phyloP scores from a whole-genome alignment of 2,329 filamentous ascomycete genomes.

The Ceratocystiopsis sp. region DNA sequence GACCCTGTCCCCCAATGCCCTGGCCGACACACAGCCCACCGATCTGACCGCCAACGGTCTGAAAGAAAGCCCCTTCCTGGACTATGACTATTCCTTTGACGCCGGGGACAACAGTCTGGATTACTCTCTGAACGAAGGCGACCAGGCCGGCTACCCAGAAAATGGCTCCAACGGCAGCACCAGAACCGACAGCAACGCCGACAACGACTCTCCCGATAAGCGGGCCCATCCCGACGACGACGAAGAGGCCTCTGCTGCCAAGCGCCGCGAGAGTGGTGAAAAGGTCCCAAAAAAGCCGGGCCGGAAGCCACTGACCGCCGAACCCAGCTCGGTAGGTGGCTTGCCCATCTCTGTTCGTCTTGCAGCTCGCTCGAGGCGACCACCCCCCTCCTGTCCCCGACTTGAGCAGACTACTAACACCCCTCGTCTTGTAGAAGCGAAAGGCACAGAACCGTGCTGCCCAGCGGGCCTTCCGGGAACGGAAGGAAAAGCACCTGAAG shows the following conservation, averaged over 20 bases:
- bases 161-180: slow-evolving; percentile 9
- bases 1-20: slow-evolving; percentile 29
- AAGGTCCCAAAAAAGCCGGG: slow-evolving; percentile 91
- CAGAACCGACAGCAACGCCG: slow-evolving; percentile 33
- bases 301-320: slow-evolving; percentile 84
- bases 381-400: too few species aligned
- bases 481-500: slow-evolving; percentile 82
- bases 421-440: slow-evolving; percentile 45
- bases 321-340: slow-evolving; percentile 77
- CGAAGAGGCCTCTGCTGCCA: slow-evolving; percentile 35
- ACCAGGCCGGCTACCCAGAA: slow-evolving; percentile 47
- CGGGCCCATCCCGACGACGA: slow-evolving; percentile 55
- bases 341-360: background rate
- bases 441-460: slow-evolving; percentile 93
- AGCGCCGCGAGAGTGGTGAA: slow-evolving; percentile 67
- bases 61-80: slow-evolving; percentile 66
- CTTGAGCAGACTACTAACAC: too few species aligned
- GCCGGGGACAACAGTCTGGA: slow-evolving; percentile 53
- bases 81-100: slow-evolving; percentile 67
- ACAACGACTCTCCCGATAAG: slow-evolving; percentile 49
- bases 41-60: slow-evolving; percentile 28
- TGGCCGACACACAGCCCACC: slow-evolving; percentile 28
- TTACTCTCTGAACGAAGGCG: slow-evolving; percentile 41
- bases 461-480: slow-evolving; percentile 82
- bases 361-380: too few species aligned